phyloP scores from a whole-genome alignment of 768 basidiomycete genomes.

The Boletus sp. region DNA sequence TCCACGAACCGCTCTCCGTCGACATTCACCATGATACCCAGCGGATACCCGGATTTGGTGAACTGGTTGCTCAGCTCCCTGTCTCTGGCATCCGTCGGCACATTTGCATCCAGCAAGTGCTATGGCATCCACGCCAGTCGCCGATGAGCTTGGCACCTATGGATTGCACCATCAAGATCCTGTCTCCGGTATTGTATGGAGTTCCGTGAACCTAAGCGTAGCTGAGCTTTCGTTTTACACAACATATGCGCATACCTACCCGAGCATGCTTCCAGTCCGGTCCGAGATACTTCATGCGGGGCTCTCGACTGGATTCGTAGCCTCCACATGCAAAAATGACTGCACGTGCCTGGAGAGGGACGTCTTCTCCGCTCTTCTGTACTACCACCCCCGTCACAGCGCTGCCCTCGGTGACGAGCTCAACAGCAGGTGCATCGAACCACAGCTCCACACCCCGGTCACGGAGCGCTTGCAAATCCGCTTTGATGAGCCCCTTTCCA shows the following conservation, averaged over 20 bases:
- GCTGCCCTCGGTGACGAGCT: slow-evolving; percentile 34
- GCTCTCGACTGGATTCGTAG: slow-evolving; percentile 55
- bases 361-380: slow-evolving; percentile 34
- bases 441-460: slow-evolving; percentile 52
- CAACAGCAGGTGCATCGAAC: slow-evolving; percentile 52
- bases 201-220: slow-evolving; percentile 59
- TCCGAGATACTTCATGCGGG: slow-evolving; percentile 58
- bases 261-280: slow-evolving; percentile 55
- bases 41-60: slow-evolving; percentile 72
- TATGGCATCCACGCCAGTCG: slow-evolving; percentile 73
- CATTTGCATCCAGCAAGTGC: slow-evolving; percentile 69
- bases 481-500: slow-evolving; percentile 63
- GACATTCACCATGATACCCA: slow-evolving; percentile 67
- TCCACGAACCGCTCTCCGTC: slow-evolving; percentile 63
- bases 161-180: slow-evolving; percentile 49
- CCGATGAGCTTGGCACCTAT: slow-evolving; percentile 56
- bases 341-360: slow-evolving; percentile 40
- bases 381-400: slow-evolving; percentile 48
- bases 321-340: slow-evolving; percentile 67
- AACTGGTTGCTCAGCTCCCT: slow-evolving; percentile 64
- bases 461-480: slow-evolving; percentile 50
- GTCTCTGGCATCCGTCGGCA: slow-evolving; percentile 48
- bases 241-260: slow-evolving; percentile 30
- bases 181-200: slow-evolving; percentile 70
- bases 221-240: neutral